Conservation (phyloP, 192 early-diverging fungal genomes). For the Podila epigama region DNA sequence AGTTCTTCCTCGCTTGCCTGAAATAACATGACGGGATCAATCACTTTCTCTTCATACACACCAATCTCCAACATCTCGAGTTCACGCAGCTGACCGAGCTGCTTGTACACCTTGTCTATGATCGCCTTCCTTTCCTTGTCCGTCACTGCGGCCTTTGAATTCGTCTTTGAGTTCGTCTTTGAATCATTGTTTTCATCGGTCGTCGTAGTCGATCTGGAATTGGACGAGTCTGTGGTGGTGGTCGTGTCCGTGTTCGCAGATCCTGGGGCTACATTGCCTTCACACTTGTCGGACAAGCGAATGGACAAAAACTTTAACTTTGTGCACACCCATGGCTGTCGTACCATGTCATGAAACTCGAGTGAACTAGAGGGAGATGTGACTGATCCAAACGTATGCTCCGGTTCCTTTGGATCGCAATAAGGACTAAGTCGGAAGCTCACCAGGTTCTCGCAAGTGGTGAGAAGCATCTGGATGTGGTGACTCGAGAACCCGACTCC, state of each 20-base stretch:
- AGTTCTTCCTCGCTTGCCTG: neutral
- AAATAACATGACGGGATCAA: neutral
- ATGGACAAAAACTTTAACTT: neutral
- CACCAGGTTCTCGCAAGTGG: neutral
- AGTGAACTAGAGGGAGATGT: neutral
- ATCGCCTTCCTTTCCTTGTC: neutral
- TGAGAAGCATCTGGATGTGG: neutral
- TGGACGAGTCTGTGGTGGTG: too few relatives aligned
- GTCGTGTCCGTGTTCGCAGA: too few relatives aligned
- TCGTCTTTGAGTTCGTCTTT: neutral
- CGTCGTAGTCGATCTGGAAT: neutral
- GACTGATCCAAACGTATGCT: neutral
- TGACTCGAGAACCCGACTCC: neutral
- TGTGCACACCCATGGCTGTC: neutral
- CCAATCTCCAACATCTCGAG: neutral
- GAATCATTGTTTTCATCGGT: neutral
- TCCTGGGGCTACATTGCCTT: too few relatives aligned
- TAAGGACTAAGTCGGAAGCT: neutral
- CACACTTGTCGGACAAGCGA: neutral
- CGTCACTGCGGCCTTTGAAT: neutral
- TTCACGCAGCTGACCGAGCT: neutral
- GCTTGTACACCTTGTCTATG: neutral
- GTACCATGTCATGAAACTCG: neutral
- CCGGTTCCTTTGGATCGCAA: neutral
- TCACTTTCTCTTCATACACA: neutral